Base-by-base conservation (phyloP, 441 rosid genomes). In the Erysimum cheiri region DNA sequence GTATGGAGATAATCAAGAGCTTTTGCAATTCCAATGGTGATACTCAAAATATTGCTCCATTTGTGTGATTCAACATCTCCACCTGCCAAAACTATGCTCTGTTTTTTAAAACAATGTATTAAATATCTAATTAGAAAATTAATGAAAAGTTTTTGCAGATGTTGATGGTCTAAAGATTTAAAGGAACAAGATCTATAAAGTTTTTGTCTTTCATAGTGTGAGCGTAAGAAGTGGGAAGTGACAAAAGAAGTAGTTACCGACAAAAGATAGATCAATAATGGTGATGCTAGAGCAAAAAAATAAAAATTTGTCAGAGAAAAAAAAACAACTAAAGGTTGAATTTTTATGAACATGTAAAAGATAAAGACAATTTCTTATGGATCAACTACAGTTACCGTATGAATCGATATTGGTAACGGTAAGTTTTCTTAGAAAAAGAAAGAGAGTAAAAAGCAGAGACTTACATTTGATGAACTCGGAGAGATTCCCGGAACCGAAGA, bases 1-100 rank as follows among this genome's bases (percentile, higher is more conserved):
- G 87, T 81, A 49, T 90, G 97, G 37, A 94, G 97, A 83, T 90
- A 84, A 67, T 89, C 85, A 77, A 94, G 76, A 37, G 87, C 97
- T 75, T 67, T 85, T 52, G 90, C 91, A 74, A 91, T 81, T 60
- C 89, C 95, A 31, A 73, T 64, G 4, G 87, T 82, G 54, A 91
- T 88, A 46, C 77, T 82, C 67, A 78, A 72, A 33, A 94, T 75
- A 60, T 81, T 71, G 48, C 70, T 59, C 96, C 96, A 91, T 74
- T 79, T 86, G 65, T 76, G 82, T 69, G 81, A 78, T 67, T 86
- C 93, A 15, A 71, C 78, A 50, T 66, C 83, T 43, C 82, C 93
- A 78, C 85, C 96, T 91, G 91, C 73, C 76, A 75, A 66, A 71
- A 68, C 33, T 60, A 52, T 67, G 49, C 48, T 66, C n/a, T 39